phyloP scores from a whole-genome alignment of 768 basidiomycete species.

The Paxillus ammoniavirescens region DNA sequence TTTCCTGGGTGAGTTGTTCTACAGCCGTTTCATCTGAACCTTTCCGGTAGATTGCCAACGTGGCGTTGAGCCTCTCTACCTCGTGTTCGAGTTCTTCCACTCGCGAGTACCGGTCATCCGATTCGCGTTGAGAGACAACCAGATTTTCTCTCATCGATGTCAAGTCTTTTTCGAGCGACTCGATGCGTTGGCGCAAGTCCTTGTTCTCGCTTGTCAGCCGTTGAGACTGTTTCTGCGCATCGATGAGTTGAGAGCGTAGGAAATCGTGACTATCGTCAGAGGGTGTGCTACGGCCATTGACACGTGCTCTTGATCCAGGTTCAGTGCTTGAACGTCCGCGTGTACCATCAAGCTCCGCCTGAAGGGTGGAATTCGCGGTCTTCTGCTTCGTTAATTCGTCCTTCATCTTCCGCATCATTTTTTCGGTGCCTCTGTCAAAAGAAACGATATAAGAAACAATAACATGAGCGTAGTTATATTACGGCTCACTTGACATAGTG shows the following conservation, averaged over 20 bases:
- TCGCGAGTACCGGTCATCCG: conserved; percentile 72
- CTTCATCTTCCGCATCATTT: conserved; percentile 95
- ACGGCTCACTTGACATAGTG: conserved; percentile 89
- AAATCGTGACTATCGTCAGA: conserved; percentile 68
- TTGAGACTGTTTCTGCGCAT: conserved; percentile 75
- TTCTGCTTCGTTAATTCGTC: conserved; percentile 95
- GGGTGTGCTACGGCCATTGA: conserved; percentile 80
- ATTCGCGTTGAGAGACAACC: conserved; percentile 70
- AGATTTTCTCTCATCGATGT: conserved; percentile 68
- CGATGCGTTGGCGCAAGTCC: conserved; percentile 71
- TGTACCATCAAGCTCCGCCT: conserved; percentile 75
- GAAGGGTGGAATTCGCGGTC: conserved; percentile 70
- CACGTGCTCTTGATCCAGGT: conserved; percentile 46
- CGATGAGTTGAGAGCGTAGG: conserved; percentile 68
- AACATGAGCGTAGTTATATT: conserved; percentile 18
- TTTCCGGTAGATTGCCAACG: conserved; percentile 70
- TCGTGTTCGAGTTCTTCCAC: conserved; percentile 82
- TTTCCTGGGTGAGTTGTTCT: conserved; percentile 83
- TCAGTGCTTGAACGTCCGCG: conserved; percentile 60
- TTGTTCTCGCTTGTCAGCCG: conserved; percentile 72
- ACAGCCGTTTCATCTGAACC: conserved; percentile 74
- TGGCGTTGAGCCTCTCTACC: conserved; percentile 70
- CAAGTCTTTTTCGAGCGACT: conserved; percentile 73
- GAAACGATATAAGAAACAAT: conserved; percentile 13
- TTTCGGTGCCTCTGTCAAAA: conserved; percentile 82